These are phyloP conservation scores for Solanum verrucosum DNA, from an alignment of 257 asterid genomes.

Conservation along the genomic window DNA sequence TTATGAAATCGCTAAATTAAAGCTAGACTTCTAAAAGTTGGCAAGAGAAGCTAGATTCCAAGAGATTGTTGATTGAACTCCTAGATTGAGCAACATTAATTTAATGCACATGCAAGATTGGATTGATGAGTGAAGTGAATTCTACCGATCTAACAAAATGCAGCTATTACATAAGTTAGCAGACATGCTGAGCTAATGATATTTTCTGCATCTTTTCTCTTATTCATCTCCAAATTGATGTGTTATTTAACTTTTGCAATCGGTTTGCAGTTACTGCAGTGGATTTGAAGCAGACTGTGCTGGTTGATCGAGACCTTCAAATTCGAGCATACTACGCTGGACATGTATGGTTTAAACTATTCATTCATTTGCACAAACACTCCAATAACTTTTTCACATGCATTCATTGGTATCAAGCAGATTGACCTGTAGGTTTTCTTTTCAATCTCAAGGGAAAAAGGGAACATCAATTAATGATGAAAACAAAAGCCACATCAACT, in stretches of 20 bases:
- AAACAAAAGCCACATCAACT: background rate
- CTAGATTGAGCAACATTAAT: background rate
- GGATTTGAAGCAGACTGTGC: constrained; percentile 84
- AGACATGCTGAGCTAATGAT: background rate
- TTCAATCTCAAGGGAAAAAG: background rate
- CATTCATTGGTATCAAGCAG: background rate
- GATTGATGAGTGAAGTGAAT: background rate
- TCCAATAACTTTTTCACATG: background rate
- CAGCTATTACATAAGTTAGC: background rate
- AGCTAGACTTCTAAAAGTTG: background rate
- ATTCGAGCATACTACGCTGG: constrained; percentile 97
- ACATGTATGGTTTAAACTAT: constrained; percentile 47
- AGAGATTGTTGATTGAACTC: background rate
- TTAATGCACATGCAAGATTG: background rate
- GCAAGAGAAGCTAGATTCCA: background rate
- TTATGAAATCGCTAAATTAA: background rate
- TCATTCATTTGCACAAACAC: background rate
- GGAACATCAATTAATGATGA: background rate
- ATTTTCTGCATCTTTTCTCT: background rate
- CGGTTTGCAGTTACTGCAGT: constrained; percentile 60
- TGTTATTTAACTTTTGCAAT: background rate
- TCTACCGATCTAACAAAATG: background rate
- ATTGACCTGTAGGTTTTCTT: background rate
- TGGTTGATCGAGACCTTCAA: constrained; percentile 74
- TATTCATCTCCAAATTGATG: background rate